Evolutionary conservation across 139 green algal genomes (phyloP), one percentile per base, ranked within the genome.

Genomic region (Coelastrella sp.): DNA sequence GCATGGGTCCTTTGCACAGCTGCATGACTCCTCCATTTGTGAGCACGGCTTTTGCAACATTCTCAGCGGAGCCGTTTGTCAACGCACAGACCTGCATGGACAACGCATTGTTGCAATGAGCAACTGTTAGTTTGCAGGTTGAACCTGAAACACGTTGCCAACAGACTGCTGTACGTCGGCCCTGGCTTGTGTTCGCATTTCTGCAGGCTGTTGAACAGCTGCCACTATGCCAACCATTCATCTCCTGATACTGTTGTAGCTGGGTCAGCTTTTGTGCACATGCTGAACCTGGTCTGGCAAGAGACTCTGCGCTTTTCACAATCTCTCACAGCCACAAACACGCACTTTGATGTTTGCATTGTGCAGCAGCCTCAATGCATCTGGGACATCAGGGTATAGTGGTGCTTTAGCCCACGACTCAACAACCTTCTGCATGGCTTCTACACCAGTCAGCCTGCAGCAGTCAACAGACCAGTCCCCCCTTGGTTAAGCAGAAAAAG

Each of bases 301-400:
- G 1, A 47, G 32, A 47, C 32, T 47, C 32, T 47, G 32, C 32
- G 32, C 32, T 47, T 47, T 47, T 47, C 32, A 47, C 32, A 47
- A 47, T 47, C 32, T 47, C 32, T 47, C 32, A 19, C 10, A 71
- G 61, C 11, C 61, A 10, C 61, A 2, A 47, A 19, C 74, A 57
- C 5, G 13, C 47, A 88, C 83, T 66, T 88, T 88, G 83, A 88
- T 88, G 83, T 56, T 56, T 54, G 83, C 83, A 22, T 88, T 78
- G 47, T 80, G 59, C 7, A 88, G 7, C 5, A 56, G 7, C 47
- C 47, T 7, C 32, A 88, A 47, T 20, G 83, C 83, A 7, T 79
- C 66, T 57, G 65, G 83, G 0, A 88, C 59, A 57, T 88, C 83
- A 22, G 83, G 66, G 66, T 88, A 88, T 47, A 88, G 66, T 7